Evolutionary conservation across 352 stramenopile species (phyloP).

Genomic region (Phytophthora sp.): DNA sequence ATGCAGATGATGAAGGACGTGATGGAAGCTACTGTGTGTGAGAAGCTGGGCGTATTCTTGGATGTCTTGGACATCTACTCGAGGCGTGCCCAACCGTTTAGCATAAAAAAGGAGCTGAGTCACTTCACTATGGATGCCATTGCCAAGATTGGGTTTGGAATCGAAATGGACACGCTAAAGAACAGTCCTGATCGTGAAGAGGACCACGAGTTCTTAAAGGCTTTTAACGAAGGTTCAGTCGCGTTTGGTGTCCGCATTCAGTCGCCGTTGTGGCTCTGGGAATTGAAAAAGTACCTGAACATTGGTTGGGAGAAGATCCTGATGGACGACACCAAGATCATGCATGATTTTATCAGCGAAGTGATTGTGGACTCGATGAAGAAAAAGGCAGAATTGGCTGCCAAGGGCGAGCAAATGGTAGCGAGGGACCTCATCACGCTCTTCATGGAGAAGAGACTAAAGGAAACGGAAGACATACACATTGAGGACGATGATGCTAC

Average conservation of each 20-base stretch:
- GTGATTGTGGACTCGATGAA: slow-evolving; percentile 56
- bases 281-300: slow-evolving; percentile 41
- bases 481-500: slow-evolving; percentile 40
- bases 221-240: slow-evolving; percentile 48
- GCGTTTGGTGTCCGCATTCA: slow-evolving; percentile 42
- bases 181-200: slow-evolving; percentile 35
- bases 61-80: slow-evolving; percentile 30
- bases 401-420: slow-evolving; percentile 40
- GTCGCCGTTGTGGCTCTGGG: slow-evolving; percentile 44
- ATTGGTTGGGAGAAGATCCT: slow-evolving; percentile 47
- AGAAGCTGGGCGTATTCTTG: slow-evolving; percentile 38
- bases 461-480: slow-evolving; percentile 31
- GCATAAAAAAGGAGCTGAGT: slow-evolving; percentile 52
- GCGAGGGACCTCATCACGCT: slow-evolving; percentile 56
- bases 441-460: slow-evolving; percentile 47
- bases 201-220: slow-evolving; percentile 53
- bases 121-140: slow-evolving; percentile 74
- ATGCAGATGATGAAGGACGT: slow-evolving; percentile 54
- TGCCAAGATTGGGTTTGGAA: slow-evolving; percentile 57
- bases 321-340: slow-evolving; percentile 42
- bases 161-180: slow-evolving; percentile 49
- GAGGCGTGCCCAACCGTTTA: slow-evolving; percentile 28
- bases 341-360: slow-evolving; percentile 50
- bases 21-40: slow-evolving; percentile 46
- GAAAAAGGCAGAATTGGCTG: slow-evolving; percentile 52